These are phyloP conservation scores for Coniochaeta pulveracea DNA, from an alignment of 2,329 filamentous ascomycete genomes.

Conservation along the genomic window DNA sequence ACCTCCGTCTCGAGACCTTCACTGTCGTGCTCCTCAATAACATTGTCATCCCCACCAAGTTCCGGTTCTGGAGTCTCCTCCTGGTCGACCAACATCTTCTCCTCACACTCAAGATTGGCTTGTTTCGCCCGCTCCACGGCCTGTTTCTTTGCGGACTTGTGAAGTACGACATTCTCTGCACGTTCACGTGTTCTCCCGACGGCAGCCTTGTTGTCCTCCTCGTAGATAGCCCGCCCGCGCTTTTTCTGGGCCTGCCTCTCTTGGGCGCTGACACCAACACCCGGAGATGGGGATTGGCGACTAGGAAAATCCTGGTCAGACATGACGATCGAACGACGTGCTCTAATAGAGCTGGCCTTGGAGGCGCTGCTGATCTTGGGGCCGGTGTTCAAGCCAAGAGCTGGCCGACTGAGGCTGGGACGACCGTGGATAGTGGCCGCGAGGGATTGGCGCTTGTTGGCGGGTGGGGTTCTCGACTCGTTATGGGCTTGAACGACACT, in stretches of 20 bases:
- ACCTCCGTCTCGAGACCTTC: too few relatives aligned
- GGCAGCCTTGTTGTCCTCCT: conserved; percentile 35
- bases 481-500: conserved; percentile 33
- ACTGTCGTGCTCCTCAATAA: too few relatives aligned
- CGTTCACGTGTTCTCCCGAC: conserved; percentile 40
- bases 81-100: too few relatives aligned
- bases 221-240: conserved; percentile 41
- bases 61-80: too few relatives aligned
- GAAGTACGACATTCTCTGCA: too few relatives aligned
- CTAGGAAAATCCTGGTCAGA: too few relatives aligned
- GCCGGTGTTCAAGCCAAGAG: too few relatives aligned
- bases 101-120: conserved; percentile 50
- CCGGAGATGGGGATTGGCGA: too few relatives aligned
- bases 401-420: conserved; percentile 1
- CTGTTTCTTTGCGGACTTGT: conserved; percentile 44
- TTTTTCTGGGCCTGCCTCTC: conserved; percentile 38
- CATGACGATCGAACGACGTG: too few relatives aligned
- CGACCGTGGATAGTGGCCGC: not conserved
- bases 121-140: conserved; percentile 50
- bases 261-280: conserved; percentile 22
- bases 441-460: conserved; percentile 18
- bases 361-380: too few relatives aligned
- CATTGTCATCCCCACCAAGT: too few relatives aligned
- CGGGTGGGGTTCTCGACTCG: conserved; percentile 23
- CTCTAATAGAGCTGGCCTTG: too few relatives aligned